Evolutionary conservation across 768 basidiomycete species (phyloP).

Genomic region (Psilocybe sp.): DNA sequence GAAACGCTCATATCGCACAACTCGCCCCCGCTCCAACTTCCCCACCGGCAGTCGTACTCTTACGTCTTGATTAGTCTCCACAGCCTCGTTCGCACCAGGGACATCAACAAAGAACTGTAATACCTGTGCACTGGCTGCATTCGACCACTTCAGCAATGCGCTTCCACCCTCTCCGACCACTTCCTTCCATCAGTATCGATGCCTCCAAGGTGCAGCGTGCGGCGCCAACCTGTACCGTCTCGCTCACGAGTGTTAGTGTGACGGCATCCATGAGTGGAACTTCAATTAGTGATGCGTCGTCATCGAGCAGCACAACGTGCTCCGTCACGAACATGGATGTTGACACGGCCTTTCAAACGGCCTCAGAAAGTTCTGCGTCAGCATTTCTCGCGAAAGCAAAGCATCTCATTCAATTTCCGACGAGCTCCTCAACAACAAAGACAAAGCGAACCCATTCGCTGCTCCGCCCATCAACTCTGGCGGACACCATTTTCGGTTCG

Average conservation of each 20-base stretch:
- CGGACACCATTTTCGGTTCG: neutral
- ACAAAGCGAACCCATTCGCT: slow-evolving; percentile 15
- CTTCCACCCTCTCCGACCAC: slow-evolving; percentile 7
- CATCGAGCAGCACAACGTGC: too few relatives aligned
- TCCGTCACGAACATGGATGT: slow-evolving; percentile 7
- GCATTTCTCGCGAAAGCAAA: slow-evolving; percentile 1
- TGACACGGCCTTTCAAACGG: slow-evolving; percentile 3
- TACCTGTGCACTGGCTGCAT: too few relatives aligned
- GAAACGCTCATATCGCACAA: too few relatives aligned
- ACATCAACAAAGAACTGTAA: too few relatives aligned
- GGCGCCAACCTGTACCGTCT: slow-evolving; percentile 15
- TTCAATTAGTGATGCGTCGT: slow-evolving; percentile 2
- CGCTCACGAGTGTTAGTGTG: slow-evolving; percentile 15
- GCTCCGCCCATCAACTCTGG: slow-evolving; percentile 6
- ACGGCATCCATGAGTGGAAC: slow-evolving; percentile 5
- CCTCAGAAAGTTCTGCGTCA: neutral
- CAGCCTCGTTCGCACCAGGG: too few relatives aligned
- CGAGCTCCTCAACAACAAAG: neutral
- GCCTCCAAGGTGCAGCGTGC: slow-evolving; percentile 8
- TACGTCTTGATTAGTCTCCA: too few relatives aligned
- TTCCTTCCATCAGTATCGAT: slow-evolving; percentile 1
- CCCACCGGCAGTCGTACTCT: too few relatives aligned
- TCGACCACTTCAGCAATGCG: slow-evolving; percentile 4
- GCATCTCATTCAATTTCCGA: slow-evolving; percentile 12
- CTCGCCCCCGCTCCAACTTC: too few relatives aligned